A percentile compares a stretch with the other conserved stretches of the same genome.
phyloP scores from a whole-genome alignment of 495 filamentous ascomycete genomes.

The Rhizodiscina lignyota region DNA sequence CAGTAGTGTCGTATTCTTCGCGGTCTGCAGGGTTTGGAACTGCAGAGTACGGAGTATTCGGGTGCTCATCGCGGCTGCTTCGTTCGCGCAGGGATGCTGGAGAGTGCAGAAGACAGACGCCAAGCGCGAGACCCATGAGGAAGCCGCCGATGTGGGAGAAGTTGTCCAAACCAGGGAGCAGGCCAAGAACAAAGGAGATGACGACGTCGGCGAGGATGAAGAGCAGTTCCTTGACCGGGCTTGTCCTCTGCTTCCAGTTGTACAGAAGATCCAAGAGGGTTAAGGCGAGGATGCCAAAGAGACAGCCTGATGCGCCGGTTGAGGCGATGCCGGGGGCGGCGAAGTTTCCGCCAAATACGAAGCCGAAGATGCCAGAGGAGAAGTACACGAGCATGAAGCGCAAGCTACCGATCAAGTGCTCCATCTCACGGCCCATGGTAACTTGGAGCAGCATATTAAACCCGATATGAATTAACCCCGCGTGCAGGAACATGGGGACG shows the following conservation, averaged over 20 bases:
- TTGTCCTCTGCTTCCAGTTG: conserved; percentile 62
- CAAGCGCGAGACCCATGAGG: conserved; percentile 76
- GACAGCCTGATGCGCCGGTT: conserved; percentile 70
- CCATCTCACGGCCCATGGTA: conserved; percentile 78
- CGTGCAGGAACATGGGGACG: conserved; percentile 85
- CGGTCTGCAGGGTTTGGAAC: conserved; percentile 25
- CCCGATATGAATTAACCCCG: conserved; percentile 79
- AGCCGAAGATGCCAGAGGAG: conserved; percentile 84
- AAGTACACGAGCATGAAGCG: conserved; percentile 83
- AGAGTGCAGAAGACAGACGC: conserved; percentile 73
- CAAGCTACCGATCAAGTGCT: conserved; percentile 67
- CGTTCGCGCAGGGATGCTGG: conserved; percentile 62
- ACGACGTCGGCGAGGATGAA: conserved; percentile 72
- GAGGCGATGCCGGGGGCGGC: conserved; percentile 64
- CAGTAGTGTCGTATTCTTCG: conserved; percentile 9
- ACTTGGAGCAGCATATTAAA: conserved; percentile 91
- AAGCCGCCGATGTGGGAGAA: conserved; percentile 96
- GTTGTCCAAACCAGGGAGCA: conserved; percentile 89
- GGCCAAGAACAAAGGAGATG: conserved; percentile 81
- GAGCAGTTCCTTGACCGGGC: conserved; percentile 61
- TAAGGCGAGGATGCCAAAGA: conserved; percentile 86
- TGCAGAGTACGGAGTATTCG: conserved; percentile 33
- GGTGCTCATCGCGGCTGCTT: conserved; percentile 49
- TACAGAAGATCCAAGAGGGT: conserved; percentile 80
- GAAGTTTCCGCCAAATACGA: conserved; percentile 88